These are phyloP conservation scores for Parascedosporium putredinis DNA, from an alignment of 2,329 filamentous ascomycete species.

Conservation along the genomic window DNA sequence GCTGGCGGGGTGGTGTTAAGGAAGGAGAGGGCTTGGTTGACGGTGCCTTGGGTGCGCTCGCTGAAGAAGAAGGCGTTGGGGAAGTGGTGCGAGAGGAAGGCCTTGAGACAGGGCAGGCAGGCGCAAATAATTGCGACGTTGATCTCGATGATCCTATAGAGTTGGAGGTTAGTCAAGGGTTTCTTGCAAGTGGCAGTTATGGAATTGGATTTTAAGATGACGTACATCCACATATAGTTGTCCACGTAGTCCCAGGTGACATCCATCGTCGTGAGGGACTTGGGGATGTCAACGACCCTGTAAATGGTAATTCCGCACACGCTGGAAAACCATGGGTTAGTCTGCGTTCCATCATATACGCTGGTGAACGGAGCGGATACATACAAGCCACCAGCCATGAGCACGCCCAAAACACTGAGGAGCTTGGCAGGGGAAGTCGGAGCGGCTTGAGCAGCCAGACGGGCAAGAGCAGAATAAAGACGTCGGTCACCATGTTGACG, in stretches of 20 bases:
- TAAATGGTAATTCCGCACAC: neutral
- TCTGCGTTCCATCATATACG: too few species aligned
- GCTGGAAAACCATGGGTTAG: neutral
- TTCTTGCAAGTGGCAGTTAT: too few species aligned
- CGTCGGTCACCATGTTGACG: neutral
- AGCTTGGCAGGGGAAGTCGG: neutral
- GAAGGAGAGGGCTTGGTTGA: neutral
- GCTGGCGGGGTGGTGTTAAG: neutral
- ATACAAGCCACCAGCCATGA: neutral
- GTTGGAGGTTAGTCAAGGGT: neutral
- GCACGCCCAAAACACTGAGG: neutral
- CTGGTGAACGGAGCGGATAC: neutral
- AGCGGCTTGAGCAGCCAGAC: neutral
- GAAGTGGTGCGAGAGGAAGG: neutral
- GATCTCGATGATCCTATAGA: neutral
- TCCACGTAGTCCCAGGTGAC: neutral
- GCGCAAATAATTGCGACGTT: neutral
- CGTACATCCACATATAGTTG: neutral
- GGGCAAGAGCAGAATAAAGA: neutral
- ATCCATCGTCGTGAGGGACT: neutral
- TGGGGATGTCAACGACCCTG: neutral
- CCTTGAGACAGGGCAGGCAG: neutral
- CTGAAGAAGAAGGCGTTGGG: neutral
- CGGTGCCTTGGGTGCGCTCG: neutral
- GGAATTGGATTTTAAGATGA: too few species aligned